phyloP scores from a whole-genome alignment of 2,329 filamentous ascomycete genomes.

The Claviceps sp. region DNA sequence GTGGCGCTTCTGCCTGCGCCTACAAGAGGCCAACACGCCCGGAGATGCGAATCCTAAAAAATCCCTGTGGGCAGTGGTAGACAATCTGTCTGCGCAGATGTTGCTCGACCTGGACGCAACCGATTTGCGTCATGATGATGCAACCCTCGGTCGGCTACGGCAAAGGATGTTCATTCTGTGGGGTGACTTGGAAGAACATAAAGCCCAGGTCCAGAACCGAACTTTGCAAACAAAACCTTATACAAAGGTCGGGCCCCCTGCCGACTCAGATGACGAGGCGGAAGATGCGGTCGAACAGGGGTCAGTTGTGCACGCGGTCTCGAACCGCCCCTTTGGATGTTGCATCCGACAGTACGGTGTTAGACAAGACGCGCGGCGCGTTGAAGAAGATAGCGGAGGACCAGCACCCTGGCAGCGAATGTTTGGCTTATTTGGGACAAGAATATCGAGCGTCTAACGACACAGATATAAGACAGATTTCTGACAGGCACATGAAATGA shows the following conservation, averaged over 20 bases:
- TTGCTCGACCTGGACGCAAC: slow-evolving; percentile 34
- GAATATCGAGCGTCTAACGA: slow-evolving; percentile 24
- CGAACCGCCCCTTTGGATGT: slow-evolving; percentile 52
- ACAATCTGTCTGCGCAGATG: slow-evolving; percentile 38
- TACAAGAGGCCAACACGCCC: slow-evolving; percentile 45
- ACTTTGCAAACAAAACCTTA: slow-evolving; percentile 1
- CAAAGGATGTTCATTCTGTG: slow-evolving; percentile 68
- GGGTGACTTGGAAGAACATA: slow-evolving; percentile 71
- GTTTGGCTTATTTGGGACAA: slow-evolving; percentile 53
- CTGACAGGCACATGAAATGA: too few species aligned
- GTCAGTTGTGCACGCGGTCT: slow-evolving; percentile 13
- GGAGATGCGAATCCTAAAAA: slow-evolving; percentile 21
- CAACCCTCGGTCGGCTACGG: slow-evolving; percentile 39
- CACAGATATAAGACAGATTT: not conserved
- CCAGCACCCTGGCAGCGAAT: slow-evolving; percentile 44
- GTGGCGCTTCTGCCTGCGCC: slow-evolving; percentile 69
- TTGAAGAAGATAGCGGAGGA: slow-evolving; percentile 40
- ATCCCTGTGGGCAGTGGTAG: slow-evolving; percentile 55
- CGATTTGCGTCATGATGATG: slow-evolving; percentile 40
- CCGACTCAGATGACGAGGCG: slow-evolving; percentile 8
- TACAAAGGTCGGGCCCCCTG: not conserved
- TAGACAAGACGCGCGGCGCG: slow-evolving; percentile 27
- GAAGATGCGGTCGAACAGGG: not conserved
- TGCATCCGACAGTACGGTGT: slow-evolving; percentile 62
- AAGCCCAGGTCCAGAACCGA: slow-evolving; percentile 18